Base-by-base conservation (phyloP, 495 filamentous ascomycete species). In the Chaetomium fimeti region DNA sequence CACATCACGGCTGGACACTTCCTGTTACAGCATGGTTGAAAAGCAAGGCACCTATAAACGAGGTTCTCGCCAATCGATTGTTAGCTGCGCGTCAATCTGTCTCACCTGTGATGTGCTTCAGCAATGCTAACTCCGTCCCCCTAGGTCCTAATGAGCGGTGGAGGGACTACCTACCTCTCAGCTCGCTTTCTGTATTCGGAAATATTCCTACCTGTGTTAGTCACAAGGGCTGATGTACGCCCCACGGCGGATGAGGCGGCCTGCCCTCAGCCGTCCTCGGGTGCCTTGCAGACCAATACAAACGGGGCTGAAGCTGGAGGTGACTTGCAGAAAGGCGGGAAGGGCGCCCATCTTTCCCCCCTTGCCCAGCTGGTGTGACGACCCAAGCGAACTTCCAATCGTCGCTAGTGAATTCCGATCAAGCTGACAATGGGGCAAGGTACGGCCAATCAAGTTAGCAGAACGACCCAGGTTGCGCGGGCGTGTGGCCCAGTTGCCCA, bases 201-300 rank as follows among this genome's bases (percentile, higher is more conserved):
- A 43, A 43, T 43, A 43, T 18, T 36, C 9, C 32, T 18, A 43
- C 3, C 2, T 11, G 40, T 43, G 40, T 43, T 43, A 43, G 40
- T 43, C 40, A 43, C 16, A 13, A 11, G 40, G 40, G 11, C 40
- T 11, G 40, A 5, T 36, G 32, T 4, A 4, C 2, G 5, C 40
- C 40, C 40, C 45, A 2, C 8, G 1, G 4, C 5, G 45, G 24
- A n/a, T 11, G 24, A n/a, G 45, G 45, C 18, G 45, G 45, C 16
- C 45, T 49, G 45, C 8, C n/a, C 25, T 28, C 49, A 52, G 49
- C 49, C 25, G 49, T 28, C 49, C 22, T 52, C 49, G 16, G 49
- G 49, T 52, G 49, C 25, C 24, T 52, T 52, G 49, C 49, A 28
- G 49, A 2, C 12, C 49, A 52, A 28, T 52, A 27, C 49, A 15